These are phyloP conservation scores for Leccinum rimulosum DNA, from an alignment of 768 basidiomycete species.

Conservation along the genomic window DNA sequence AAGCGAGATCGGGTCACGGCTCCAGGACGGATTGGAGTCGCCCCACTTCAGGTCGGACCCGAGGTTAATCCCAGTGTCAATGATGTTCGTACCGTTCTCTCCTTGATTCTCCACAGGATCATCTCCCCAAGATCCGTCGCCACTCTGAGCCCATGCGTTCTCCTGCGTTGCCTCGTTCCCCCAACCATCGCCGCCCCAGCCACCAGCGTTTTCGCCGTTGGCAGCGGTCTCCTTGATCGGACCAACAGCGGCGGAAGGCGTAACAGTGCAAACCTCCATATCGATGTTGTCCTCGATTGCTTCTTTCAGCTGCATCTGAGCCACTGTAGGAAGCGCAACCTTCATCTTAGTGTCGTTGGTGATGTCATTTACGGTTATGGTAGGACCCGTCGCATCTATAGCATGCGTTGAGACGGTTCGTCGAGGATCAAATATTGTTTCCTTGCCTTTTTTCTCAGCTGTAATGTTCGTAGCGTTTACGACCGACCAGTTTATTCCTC, in stretches of 20 bases:
- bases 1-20: conserved; percentile 27
- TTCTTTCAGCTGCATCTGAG: conserved; percentile 25
- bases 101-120: conserved; percentile 11
- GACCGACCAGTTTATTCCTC: conserved; percentile 37
- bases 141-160: conserved; percentile 12
- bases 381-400: conserved; percentile 7
- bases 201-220: background rate
- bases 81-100: background rate
- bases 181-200: conserved; percentile 11
- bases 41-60: conserved; percentile 9
- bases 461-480: conserved; percentile 6
- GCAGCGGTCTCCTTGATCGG: background rate
- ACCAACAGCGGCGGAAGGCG: background rate
- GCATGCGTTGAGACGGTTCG: conserved; percentile 5
- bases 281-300: conserved; percentile 28
- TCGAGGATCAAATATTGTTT: background rate
- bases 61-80: background rate
- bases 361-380: conserved; percentile 16
- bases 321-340: conserved; percentile 24
- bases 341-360: conserved; percentile 14
- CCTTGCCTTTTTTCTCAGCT: conserved; percentile 9
- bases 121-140: conserved; percentile 1
- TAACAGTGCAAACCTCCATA: conserved; percentile 15
- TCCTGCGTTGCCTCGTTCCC: conserved; percentile 3
- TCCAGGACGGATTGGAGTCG: conserved; percentile 24